Conservation (phyloP, 805 yeast species). For the Starmera amethionina region DNA sequence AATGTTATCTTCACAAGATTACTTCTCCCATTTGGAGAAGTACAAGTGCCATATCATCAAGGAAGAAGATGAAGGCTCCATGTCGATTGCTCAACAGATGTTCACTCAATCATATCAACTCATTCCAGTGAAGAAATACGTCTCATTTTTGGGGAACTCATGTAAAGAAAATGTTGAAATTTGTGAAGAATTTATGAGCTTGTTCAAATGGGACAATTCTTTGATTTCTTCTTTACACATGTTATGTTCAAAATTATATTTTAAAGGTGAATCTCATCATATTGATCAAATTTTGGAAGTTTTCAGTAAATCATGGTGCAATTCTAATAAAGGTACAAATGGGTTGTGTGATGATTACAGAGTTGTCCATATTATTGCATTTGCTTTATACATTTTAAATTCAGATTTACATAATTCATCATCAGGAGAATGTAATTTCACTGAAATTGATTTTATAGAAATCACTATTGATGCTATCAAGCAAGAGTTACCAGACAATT, state of each 20-base stretch:
- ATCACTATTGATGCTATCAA: conserved; percentile 40
- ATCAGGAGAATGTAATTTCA: conserved; percentile 25
- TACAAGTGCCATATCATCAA: too few relatives aligned
- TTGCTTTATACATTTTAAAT: conserved; percentile 62
- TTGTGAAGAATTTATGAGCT: conserved; percentile 25
- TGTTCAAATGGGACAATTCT: conserved; percentile 34
- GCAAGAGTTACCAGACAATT: too few relatives aligned
- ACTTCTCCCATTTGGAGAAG: too few relatives aligned
- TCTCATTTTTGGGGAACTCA: conserved; percentile 28
- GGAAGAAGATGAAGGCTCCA: too few relatives aligned
- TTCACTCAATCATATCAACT: conserved; percentile 21
- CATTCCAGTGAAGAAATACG: conserved; percentile 31
- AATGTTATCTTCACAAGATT: too few relatives aligned
- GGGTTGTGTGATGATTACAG: conserved; percentile 31
- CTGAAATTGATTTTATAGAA: conserved; percentile 32
- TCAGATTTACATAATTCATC: conserved; percentile 62
- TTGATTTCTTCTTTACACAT: conserved; percentile 46
- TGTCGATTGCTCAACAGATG: conserved; percentile 22
- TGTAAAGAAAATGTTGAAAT: conserved; percentile 17
- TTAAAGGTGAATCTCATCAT: conserved; percentile 77
- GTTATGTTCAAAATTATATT: conserved; percentile 56
- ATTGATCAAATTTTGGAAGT: conserved; percentile 65
- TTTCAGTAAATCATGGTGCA: conserved; percentile 55
- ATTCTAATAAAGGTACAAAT: conserved; percentile 36
- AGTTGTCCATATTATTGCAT: conserved; percentile 64